A percentile compares a stretch with the other conserved stretches of the same genome.
phyloP scores from a whole-genome alignment of 306 rosid species.

The Purshia tridentata region DNA sequence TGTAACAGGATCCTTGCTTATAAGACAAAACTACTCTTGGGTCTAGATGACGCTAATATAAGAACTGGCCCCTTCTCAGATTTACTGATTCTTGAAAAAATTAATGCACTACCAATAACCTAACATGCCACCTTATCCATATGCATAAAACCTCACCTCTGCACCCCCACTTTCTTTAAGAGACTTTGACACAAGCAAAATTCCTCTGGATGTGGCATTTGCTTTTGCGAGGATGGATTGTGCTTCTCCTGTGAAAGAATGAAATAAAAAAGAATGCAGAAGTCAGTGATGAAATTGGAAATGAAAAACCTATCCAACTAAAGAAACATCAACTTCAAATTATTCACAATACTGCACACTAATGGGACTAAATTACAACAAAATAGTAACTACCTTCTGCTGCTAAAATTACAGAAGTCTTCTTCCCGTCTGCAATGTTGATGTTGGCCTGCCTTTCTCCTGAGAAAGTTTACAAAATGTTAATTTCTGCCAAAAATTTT shows the following conservation, averaged over 20 bases:
- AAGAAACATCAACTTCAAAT: constrained; percentile 27
- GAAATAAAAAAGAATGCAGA: constrained; percentile 21
- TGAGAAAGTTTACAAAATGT: constrained; percentile 41
- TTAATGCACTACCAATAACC: background rate
- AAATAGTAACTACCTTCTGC: constrained; percentile 67
- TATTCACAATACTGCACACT: constrained; percentile 5
- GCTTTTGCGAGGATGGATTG: constrained; percentile 93
- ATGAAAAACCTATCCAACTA: background rate
- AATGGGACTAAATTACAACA: constrained; percentile 16
- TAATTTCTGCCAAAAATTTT: constrained; percentile 23
- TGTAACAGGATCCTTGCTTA: background rate
- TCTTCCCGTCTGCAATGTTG: constrained; percentile 91
- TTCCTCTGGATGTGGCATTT: constrained; percentile 85
- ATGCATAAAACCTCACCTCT: constrained; percentile 56
- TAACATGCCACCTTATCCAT: background rate
- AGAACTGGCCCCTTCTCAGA: background rate
- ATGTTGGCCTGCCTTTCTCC: constrained; percentile 92
- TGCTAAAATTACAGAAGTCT: constrained; percentile 76
- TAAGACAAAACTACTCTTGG: background rate
- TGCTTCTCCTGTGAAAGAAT: constrained; percentile 76
- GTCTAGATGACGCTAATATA: background rate
- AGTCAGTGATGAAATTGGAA: constrained; percentile 13
- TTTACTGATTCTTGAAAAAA: background rate
- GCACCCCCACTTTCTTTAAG: constrained; percentile 78
- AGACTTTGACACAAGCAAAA: constrained; percentile 60